Evolutionary conservation across 768 basidiomycete genomes (phyloP).

Genomic region (Mycena kentingensis): DNA sequence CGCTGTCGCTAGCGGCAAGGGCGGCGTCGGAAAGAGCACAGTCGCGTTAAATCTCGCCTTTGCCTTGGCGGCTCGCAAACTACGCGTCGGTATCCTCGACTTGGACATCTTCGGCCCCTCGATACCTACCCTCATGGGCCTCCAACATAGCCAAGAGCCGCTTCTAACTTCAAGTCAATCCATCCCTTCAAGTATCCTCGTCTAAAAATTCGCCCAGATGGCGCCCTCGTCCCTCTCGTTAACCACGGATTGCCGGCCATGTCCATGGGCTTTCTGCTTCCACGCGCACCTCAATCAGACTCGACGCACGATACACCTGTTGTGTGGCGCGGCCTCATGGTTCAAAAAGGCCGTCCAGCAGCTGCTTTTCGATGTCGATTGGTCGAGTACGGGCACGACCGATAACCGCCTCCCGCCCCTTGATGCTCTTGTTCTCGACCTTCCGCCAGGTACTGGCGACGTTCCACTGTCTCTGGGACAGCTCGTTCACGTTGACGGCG

Average conservation of each 20-base stretch:
- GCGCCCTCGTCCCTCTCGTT: constrained; percentile 76
- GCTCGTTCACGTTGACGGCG: constrained; percentile 79
- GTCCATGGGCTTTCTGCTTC: constrained; percentile 96
- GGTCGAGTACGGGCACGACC: constrained; percentile 53
- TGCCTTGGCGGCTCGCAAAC: constrained; percentile 51
- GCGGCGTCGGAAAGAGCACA: constrained; percentile 95
- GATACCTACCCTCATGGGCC: constrained; percentile 89
- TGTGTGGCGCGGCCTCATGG: constrained; percentile 97
- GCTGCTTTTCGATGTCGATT: constrained; percentile 93
- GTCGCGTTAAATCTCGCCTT: constrained; percentile 91
- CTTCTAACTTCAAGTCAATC: constrained; percentile 62
- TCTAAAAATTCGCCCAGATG: constrained; percentile 43
- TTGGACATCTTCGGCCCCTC: constrained; percentile 97
- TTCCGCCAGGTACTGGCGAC: constrained; percentile 97
- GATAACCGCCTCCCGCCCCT: constrained; percentile 51
- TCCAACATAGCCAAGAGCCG: constrained; percentile 78
- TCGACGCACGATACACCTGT: constrained; percentile 73
- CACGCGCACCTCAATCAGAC: constrained; percentile 47
- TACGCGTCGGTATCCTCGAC: constrained; percentile 86
- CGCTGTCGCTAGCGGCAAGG: constrained; percentile 90
- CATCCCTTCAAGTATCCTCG: not conserved
- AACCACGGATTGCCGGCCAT: constrained; percentile 93
- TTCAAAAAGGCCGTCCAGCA: constrained; percentile 98
- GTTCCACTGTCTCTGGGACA: constrained; percentile 92
- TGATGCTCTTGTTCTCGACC: constrained; percentile 89